These are phyloP conservation scores for Manihot esculenta DNA, from an alignment of 441 rosid genomes.

Conservation along the genomic window DNA sequence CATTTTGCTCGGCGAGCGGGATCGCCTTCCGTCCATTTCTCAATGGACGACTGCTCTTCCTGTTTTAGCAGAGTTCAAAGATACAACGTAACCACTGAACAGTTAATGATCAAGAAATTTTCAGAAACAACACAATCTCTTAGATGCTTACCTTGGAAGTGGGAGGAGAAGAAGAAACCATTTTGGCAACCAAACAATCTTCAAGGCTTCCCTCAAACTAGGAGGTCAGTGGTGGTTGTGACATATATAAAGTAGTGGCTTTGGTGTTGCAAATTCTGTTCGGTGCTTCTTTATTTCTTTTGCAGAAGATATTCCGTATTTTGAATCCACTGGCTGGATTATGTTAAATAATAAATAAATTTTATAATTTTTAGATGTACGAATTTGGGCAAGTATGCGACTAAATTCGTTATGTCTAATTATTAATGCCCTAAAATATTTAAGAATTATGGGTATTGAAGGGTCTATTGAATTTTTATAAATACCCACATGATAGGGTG, in stretches of 20 bases:
- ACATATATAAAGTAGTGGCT: constrained; percentile 23
- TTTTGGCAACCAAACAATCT: constrained; percentile 17
- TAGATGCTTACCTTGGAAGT: constrained; percentile 46
- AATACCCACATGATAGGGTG: no score
- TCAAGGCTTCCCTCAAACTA: constrained; percentile 10
- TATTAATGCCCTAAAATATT: no score
- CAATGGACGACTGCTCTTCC: constrained; percentile 45
- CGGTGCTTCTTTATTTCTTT: no score
- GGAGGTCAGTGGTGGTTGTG: constrained; percentile 21
- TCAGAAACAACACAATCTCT: not conserved
- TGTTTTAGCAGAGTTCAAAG: constrained; percentile 22
- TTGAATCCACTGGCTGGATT: no score
- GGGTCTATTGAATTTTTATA: no score
- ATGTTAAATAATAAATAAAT: no score
- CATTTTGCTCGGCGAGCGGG: constrained; percentile 76
- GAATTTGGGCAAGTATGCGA: no score
- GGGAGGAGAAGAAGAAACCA: constrained; percentile 63
- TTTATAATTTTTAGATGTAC: no score
- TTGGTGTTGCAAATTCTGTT: not conserved
- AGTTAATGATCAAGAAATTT: not conserved
- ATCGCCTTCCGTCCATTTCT: constrained; percentile 64
- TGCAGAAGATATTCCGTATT: no score
- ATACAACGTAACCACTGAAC: not conserved
- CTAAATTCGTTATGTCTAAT: no score
- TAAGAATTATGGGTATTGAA: no score